Conservation (phyloP, 805 yeast genomes). For the Candida insectalens region DNA sequence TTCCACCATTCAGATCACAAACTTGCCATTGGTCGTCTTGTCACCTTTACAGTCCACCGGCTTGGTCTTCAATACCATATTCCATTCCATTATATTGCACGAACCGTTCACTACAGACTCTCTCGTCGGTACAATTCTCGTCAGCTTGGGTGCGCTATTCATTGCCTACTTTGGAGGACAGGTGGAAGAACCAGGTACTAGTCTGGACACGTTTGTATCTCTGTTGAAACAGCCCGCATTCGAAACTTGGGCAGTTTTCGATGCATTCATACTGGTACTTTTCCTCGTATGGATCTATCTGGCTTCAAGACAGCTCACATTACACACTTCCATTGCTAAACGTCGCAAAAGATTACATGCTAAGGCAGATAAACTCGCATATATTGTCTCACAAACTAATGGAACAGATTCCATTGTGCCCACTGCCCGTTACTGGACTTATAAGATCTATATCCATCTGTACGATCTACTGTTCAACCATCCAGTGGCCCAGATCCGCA, state of each 20-base stretch:
- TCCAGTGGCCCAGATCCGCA: slow-evolving; percentile 8
- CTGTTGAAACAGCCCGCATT: slow-evolving; percentile 38
- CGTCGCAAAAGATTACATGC: neutral
- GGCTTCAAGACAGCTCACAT: slow-evolving; percentile 7
- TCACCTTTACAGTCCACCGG: slow-evolving; percentile 84
- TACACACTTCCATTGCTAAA: neutral
- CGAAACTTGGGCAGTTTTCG: slow-evolving; percentile 42
- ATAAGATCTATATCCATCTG: neutral
- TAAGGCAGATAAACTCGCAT: neutral
- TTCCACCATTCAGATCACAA: slow-evolving; percentile 72
- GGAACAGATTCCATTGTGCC: no score
- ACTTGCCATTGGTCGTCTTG: slow-evolving; percentile 69
- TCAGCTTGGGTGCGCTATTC: slow-evolving; percentile 63
- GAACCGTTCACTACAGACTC: slow-evolving; percentile 57
- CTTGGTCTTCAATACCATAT: slow-evolving; percentile 73
- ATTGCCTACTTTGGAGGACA: slow-evolving; percentile 76
- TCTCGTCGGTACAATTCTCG: slow-evolving; percentile 54
- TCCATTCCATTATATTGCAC: slow-evolving; percentile 56
- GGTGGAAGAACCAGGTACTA: slow-evolving; percentile 41
- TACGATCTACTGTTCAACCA: slow-evolving; percentile 5
- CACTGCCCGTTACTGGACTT: neutral
- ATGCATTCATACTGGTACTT: slow-evolving; percentile 21
- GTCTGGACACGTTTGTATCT: slow-evolving; percentile 35
- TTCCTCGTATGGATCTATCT: slow-evolving; percentile 22
- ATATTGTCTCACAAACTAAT: neutral